phyloP scores from a whole-genome alignment of 129 eudicot species.

The Chrysanthemum seticuspe region DNA sequence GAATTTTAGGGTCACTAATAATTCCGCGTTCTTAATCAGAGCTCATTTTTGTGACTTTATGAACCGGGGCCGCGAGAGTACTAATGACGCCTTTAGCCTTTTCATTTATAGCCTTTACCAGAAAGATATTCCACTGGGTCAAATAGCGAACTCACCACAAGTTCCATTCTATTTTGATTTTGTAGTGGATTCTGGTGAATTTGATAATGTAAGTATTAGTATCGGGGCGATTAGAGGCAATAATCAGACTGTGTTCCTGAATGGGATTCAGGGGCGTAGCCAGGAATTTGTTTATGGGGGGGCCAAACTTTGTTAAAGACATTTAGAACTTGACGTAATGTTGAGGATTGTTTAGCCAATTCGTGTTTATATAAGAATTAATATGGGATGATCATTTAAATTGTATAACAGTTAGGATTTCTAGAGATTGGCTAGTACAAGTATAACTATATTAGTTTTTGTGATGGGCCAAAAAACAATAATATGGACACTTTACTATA shows the following conservation, averaged over 20 bases:
- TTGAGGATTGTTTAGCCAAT: no score
- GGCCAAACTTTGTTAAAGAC: no score
- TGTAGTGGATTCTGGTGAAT: not conserved
- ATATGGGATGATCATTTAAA: no score
- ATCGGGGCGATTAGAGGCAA: not conserved
- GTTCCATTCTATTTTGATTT: not conserved
- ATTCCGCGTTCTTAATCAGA: not conserved
- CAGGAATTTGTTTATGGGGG: no score
- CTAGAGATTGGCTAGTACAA: no score
- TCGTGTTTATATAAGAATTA: no score
- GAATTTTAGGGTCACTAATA: not conserved
- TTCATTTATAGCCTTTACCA: not conserved
- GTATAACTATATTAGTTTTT: no score
- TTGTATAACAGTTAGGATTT: no score
- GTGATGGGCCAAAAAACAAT: no score
- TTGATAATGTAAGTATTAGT: not conserved
- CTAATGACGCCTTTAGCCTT: not conserved
- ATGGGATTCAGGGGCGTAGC: no score
- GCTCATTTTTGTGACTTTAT: not conserved
- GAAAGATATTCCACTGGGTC: not conserved
- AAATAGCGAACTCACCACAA: fast-evolving
- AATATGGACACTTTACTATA: no score
- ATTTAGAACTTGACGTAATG: no score
- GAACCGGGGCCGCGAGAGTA: not conserved
- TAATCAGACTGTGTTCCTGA: not conserved